Evolutionary conservation across 164 flowering plant species (phyloP).

Genomic region (Tetrastigma voinierianum): DNA sequence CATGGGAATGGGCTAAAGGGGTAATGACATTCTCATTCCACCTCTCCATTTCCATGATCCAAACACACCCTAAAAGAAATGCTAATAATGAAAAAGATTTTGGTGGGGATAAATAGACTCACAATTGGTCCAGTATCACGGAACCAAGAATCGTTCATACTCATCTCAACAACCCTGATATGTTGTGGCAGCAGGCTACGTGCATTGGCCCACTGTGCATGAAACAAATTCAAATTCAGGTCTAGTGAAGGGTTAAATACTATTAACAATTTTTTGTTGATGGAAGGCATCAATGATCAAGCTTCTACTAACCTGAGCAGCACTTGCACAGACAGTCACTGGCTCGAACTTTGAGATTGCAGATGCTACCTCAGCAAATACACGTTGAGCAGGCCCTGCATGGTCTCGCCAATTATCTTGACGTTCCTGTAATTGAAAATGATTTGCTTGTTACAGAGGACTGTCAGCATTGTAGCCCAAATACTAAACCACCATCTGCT

Average conservation of each 20-base stretch:
- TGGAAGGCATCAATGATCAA: background rate
- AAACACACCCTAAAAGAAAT: too few species aligned
- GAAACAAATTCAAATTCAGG: background rate
- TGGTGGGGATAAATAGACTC: conserved; percentile 24
- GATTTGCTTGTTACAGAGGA: conserved; percentile 1
- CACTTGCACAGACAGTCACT: conserved; percentile 85
- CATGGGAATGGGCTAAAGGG: too few species aligned
- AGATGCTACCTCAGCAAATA: conserved; percentile 65
- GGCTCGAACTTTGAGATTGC: conserved; percentile 86
- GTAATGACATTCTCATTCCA: too few species aligned
- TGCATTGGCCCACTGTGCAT: conserved; percentile 75
- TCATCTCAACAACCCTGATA: conserved; percentile 82
- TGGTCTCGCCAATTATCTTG: conserved; percentile 83
- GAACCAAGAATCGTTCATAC: conserved; percentile 92
- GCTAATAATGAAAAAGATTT: background rate
- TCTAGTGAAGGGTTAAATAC: too few species aligned
- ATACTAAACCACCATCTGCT: background rate
- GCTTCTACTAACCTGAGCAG: conserved; percentile 56
- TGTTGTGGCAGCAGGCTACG: conserved; percentile 57
- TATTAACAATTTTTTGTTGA: background rate
- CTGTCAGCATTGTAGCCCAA: background rate
- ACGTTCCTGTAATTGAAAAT: conserved; percentile 60
- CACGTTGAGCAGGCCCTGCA: conserved; percentile 62
- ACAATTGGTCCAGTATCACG: conserved; percentile 96
- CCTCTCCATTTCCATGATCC: too few species aligned